Evolutionary conservation across 768 basidiomycete species (phyloP).

Genomic region (Tylopilus felleus): DNA sequence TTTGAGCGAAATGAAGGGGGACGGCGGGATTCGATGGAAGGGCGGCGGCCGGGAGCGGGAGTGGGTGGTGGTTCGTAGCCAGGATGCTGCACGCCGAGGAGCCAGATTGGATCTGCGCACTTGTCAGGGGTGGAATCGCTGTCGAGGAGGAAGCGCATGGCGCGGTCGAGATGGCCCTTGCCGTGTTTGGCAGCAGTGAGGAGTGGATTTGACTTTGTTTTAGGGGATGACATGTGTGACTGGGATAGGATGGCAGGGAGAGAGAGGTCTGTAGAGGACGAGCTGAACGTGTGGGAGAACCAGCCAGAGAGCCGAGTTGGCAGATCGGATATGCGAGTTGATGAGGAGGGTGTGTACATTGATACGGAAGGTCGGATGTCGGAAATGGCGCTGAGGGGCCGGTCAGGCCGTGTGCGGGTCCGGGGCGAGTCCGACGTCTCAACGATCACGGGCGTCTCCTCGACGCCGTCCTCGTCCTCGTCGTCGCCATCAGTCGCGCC

Average conservation of each 20-base stretch:
- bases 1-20: conserved; percentile 45
- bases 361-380: conserved; percentile 44
- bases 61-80: conserved; percentile 56
- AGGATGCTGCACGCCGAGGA: conserved; percentile 78
- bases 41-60: conserved; percentile 33
- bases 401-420: conserved; percentile 52
- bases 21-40: conserved; percentile 40
- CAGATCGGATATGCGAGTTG: conserved; percentile 59
- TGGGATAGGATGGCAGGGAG: conserved; percentile 58
- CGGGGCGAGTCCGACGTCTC: conserved; percentile 58
- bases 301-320: conserved; percentile 76
- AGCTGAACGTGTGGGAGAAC: conserved; percentile 74
- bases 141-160: conserved; percentile 87
- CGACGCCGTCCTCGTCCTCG: conserved; percentile 34
- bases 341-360: conserved; percentile 45
- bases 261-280: conserved; percentile 69
- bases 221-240: conserved; percentile 41
- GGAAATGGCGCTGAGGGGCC: conserved; percentile 46
- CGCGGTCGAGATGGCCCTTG: conserved; percentile 76
- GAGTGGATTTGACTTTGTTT: conserved; percentile 47
- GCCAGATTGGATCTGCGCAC: conserved; percentile 82
- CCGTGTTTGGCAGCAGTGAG: conserved; percentile 70
- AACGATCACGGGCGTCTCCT: conserved; percentile 64
- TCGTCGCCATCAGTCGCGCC: conserved; percentile 24
- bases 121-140: conserved; percentile 83